These are phyloP conservation scores for Claviceps paspali DNA, from an alignment of 2,329 filamentous ascomycete genomes.

Conservation along the genomic window DNA sequence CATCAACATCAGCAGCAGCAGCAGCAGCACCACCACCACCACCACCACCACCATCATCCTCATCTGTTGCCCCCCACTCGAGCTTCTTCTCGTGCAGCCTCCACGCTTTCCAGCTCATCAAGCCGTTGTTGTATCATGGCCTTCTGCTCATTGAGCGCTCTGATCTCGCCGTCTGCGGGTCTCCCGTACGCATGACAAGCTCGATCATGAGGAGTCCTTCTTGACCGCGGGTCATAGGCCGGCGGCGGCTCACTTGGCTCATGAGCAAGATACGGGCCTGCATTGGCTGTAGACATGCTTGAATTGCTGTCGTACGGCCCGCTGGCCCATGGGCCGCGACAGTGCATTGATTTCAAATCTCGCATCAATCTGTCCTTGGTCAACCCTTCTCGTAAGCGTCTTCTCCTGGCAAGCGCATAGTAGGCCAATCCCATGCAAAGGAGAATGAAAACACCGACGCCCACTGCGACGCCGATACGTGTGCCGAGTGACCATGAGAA, in stretches of 20 bases:
- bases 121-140: constrained; percentile 20
- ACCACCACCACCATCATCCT: background rate
- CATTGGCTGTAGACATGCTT: constrained; percentile 1
- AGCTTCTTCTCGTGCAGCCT: background rate
- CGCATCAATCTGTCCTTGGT: constrained; percentile 6
- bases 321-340: background rate
- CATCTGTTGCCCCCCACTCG: background rate
- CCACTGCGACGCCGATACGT: constrained; percentile 21
- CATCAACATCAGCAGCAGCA: too few relatives aligned
- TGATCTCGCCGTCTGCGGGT: constrained; percentile 16
- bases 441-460: constrained; percentile 16
- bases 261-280: background rate
- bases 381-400: constrained; percentile 8
- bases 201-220: constrained; percentile 10
- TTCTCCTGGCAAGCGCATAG: constrained; percentile 13
- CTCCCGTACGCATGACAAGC: constrained; percentile 9
- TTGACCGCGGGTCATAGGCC: constrained; percentile 16
- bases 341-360: constrained; percentile 5
- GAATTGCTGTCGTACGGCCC: constrained; percentile 1
- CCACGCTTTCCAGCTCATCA: constrained; percentile 15
- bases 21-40: background rate
- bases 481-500: constrained; percentile 15
- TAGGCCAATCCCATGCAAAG: constrained; percentile 13
- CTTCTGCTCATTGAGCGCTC: constrained; percentile 18
- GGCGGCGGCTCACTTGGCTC: constrained; percentile 14